phyloP scores from a whole-genome alignment of 768 basidiomycete genomes.

The Mycena rosella region DNA sequence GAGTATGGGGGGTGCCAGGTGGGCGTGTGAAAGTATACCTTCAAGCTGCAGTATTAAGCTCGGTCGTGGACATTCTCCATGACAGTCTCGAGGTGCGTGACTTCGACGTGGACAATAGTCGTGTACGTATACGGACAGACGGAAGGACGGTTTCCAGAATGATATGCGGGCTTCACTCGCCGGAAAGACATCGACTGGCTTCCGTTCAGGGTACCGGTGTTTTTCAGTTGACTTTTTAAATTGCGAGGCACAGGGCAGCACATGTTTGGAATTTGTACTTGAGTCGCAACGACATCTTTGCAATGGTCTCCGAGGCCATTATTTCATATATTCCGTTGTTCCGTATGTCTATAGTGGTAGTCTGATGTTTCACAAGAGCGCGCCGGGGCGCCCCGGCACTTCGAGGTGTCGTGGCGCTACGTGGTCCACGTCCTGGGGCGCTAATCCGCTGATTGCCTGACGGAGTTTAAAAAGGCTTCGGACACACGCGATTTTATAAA shows the following conservation, averaged over 20 bases:
- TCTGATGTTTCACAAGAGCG: neutral
- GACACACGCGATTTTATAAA: too few species aligned
- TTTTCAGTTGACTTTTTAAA: constrained; percentile 2
- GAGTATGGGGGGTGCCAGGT: constrained; percentile 22
- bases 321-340: too few species aligned
- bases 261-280: too few species aligned
- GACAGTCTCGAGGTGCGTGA: constrained; percentile 6
- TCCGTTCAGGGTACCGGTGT: constrained; percentile 1
- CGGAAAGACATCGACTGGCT: constrained; percentile 2
- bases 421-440: too few species aligned
- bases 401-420: too few species aligned
- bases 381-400: neutral
- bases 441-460: too few species aligned
- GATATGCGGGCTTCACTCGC: constrained; percentile 9
- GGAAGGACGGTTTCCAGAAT: constrained; percentile 19
- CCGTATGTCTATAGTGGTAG: too few species aligned
- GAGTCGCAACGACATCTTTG: too few species aligned
- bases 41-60: constrained; percentile 11
- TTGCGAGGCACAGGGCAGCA: too few species aligned
- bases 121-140: too few species aligned
- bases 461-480: too few species aligned
- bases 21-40: constrained; percentile 16
- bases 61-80: constrained; percentile 16
- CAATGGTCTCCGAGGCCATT: too few species aligned
- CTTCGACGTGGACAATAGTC: constrained; percentile 13